phyloP scores from a whole-genome alignment of 371 early-diverging fungal species.

The Mortierella sp. region DNA sequence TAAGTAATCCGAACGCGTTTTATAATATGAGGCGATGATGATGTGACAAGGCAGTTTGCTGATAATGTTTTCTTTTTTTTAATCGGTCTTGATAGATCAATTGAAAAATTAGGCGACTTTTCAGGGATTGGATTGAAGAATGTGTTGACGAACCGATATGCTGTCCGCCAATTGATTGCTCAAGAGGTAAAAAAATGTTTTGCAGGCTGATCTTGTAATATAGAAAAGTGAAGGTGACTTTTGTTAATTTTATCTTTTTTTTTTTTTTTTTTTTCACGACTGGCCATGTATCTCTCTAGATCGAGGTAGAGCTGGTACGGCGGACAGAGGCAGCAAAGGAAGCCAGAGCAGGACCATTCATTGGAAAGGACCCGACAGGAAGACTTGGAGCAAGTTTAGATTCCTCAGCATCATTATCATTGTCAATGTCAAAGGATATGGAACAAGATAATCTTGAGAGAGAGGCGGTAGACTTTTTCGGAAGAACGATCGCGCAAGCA shows the following conservation, averaged over 20 bases:
- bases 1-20: constrained; percentile 59
- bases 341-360: constrained; percentile 17
- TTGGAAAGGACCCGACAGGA: constrained; percentile 7
- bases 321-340: constrained; percentile 61
- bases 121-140: constrained; percentile 57
- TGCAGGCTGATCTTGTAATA: no score
- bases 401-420: not conserved
- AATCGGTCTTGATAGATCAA: constrained; percentile 61
- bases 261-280: constrained; percentile 1
- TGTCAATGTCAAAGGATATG: constrained; percentile 4
- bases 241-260: not conserved
- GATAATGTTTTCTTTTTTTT: no score
- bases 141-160: constrained; percentile 73
- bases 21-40: not conserved
- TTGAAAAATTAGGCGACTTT: constrained; percentile 67
- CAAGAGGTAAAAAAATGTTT: constrained; percentile 69
- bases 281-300: constrained; percentile 60
- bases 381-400: constrained; percentile 22
- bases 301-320: constrained; percentile 71
- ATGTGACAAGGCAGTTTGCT: no score
- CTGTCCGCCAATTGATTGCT: constrained; percentile 82
- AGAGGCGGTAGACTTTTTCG: constrained; percentile 77
- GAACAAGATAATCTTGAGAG: constrained; percentile 28
- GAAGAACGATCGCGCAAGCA: constrained; percentile 60
- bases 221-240: not conserved